Evolutionary conservation across 2,329 filamentous ascomycete genomes (phyloP), one percentile per base, ranked within the genome.

Genomic region (Westerdykella ornata): DNA sequence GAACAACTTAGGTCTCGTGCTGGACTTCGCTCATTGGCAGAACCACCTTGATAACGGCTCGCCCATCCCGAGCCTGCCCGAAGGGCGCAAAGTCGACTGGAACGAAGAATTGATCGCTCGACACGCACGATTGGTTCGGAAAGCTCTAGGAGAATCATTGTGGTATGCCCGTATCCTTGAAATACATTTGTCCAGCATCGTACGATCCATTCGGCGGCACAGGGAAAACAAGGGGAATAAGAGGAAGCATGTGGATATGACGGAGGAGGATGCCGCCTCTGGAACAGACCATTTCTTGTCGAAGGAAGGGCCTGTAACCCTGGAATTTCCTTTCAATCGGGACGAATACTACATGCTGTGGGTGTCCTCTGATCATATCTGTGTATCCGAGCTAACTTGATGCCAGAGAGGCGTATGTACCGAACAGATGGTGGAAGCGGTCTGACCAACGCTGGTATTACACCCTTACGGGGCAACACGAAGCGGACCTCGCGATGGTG

Each of bases 11-110:
- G 70, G 70, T 43, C 51, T 78, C 0, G 61, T 71, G 11, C 68
- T 80, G 9, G 77, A 81, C 50, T 75, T 80, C 49, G 70, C 74
- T 0, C 66, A 75, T 51, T 81, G 76, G 72, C 77, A 80, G 51
- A 34, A 51, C 1, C 53, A 74, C 33, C 67, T 80, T 6, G 72
- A 80, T 42, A 48, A 53, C 0, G 70, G 74, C 1, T 66, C 72
- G 13, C 75, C 76, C 0, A 72, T 81, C 1, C 73, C 74, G 0
- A 70, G 71, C 28, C 70, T 80, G 19, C 62, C 69, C 0, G 66
- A 75, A 1, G 76, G 76, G 1, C 62, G 59, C 5, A 42, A 53
- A 5, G 71, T 74, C 0, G 53, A 63, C 14, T 80, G 76, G 77
- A 79, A 80, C 49, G 44, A 50, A 14, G 39, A 61, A 5, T 65